Conservation (phyloP, 495 filamentous ascomycete species). For the Talaromyces ruber region DNA sequence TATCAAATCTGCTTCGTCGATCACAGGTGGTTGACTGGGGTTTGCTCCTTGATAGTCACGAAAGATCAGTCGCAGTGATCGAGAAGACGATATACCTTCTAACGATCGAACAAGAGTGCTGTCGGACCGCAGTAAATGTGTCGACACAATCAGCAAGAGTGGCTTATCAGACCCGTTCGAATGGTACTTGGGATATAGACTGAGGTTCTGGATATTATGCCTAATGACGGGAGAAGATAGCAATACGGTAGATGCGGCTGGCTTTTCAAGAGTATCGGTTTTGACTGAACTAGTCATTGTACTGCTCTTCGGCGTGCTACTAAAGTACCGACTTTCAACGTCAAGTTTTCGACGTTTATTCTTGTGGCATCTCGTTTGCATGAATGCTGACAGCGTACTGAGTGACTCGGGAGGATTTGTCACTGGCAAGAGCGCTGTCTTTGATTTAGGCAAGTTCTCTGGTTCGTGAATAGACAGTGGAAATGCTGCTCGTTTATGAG, state of each 20-base stretch:
- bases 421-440: conserved; percentile 21
- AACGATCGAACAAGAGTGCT: conserved; percentile 15
- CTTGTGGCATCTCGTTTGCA: conserved; percentile 5
- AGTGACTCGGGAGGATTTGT: neutral
- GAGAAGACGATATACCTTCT: conserved; percentile 13
- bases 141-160: conserved; percentile 17
- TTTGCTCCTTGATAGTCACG: conserved; percentile 12
- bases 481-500: neutral
- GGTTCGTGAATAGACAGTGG: neutral
- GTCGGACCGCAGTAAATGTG: conserved; percentile 20
- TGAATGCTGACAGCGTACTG: conserved; percentile 6
- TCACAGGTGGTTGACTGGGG: neutral
- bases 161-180: neutral
- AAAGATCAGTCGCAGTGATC: conserved; percentile 13
- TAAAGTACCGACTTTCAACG: neutral
- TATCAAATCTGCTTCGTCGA: conserved; percentile 66
- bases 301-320: neutral
- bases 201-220: neutral
- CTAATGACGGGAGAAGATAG: neutral
- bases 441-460: neutral
- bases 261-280: neutral
- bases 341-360: conserved; percentile 1
- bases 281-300: neutral
- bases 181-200: neutral
- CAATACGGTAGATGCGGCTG: neutral